phyloP scores from a whole-genome alignment of 371 early-diverging fungal genomes.

The Mucor plumbeus region DNA sequence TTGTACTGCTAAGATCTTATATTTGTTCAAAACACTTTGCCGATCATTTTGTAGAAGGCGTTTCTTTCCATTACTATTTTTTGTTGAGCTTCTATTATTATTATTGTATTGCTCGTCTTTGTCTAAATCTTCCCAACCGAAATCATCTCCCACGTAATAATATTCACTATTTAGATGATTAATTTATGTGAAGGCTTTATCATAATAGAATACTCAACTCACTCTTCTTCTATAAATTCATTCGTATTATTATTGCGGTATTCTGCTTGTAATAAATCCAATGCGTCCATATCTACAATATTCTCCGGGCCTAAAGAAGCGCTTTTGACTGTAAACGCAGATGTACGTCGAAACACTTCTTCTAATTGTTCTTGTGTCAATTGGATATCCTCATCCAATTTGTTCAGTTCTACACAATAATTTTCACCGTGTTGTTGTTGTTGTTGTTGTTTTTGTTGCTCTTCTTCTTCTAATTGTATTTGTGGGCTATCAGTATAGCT shows the following conservation, averaged over 20 bases:
- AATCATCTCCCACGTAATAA: constrained; percentile 81
- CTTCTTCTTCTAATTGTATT: constrained; percentile 8
- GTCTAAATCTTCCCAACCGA: constrained; percentile 24
- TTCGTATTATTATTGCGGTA: constrained; percentile 67
- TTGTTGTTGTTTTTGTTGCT: neutral
- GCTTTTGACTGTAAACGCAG: constrained; percentile 84
- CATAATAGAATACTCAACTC: constrained; percentile 22
- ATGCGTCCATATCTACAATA: constrained; percentile 72
- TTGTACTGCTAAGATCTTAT: constrained; percentile 84
- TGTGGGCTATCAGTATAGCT: neutral
- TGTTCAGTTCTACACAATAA: too few relatives aligned
- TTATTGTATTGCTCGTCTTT: constrained; percentile 81
- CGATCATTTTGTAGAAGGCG: constrained; percentile 41
- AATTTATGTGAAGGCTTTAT: too few relatives aligned
- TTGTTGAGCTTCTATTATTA: constrained; percentile 23
- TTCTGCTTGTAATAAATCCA: constrained; percentile 80
- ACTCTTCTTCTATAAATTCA: constrained; percentile 86
- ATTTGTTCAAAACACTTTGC: constrained; percentile 74
- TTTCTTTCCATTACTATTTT: neutral
- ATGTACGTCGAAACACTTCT: constrained; percentile 89
- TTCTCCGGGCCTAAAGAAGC: constrained; percentile 65
- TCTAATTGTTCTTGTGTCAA: constrained; percentile 84
- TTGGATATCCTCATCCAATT: constrained; percentile 15
- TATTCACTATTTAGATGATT: constrained; percentile 59
- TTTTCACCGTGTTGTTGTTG: too few relatives aligned